Base-by-base conservation (phyloP, 345 rosid genomes). In the Eutrema yunnanense region DNA sequence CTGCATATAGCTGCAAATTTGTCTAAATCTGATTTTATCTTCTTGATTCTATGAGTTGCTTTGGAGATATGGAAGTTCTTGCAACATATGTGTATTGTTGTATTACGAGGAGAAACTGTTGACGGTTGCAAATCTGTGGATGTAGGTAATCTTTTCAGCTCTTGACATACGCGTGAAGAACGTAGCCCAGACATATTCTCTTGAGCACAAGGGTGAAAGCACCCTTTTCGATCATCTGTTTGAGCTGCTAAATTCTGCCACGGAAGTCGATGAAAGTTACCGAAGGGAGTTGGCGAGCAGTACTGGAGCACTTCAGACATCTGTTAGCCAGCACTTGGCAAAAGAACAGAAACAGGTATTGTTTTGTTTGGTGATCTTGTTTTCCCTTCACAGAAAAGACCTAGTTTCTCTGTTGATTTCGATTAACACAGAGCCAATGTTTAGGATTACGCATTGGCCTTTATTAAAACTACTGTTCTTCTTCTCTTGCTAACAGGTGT, bases 151-250 rank as follows among this genome's bases (percentile, higher is more conserved):
- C 66, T 90, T 93, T 82, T 96, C 98, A 33, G 98, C 98, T 38
- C 93, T 93, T 76, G 98, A 93, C 75, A 85, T 81, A 73, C 96
- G 97, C 7, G 98, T 93, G 81, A 93, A 93, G 92, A 93, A 93
- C 72, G 94, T 93, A 11, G 98, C 98, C 44, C 86, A 84, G 44
- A 93, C 98, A 13, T 93, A 93, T 82, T 90, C 89, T 65, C 97
- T 93, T 38, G 98, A 93, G 42, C 98, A 93, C 56, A 87, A 90
- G 81, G 97, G 98, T 40, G 98, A 90, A 73, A 81, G 92, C 80
- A 78, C 81, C 16, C 87, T 93, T 55, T 90, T 93, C 44, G 97
- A 90, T 86, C 90, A 93, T 57, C 80, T 93, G 65, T 89, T 84
- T 67, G 85, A 83, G 81, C 77, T 93, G 79, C 82, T 93, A 50